phyloP scores from a whole-genome alignment of 768 basidiomycete species.

The Russula abietina region DNA sequence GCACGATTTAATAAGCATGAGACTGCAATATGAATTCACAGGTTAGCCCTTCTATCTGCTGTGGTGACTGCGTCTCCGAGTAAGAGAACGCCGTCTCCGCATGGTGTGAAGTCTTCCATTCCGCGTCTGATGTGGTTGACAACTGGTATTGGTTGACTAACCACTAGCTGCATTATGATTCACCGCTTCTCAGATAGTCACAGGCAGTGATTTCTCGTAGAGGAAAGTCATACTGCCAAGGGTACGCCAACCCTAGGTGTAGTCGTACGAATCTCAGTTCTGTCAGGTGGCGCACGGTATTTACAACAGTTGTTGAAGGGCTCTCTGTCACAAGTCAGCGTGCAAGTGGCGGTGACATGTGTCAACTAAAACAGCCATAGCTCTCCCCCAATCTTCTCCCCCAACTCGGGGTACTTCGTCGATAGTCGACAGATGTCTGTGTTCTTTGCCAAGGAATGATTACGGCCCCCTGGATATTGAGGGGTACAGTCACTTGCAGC shows the following conservation, averaged over 20 bases:
- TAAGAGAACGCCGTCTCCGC: neutral
- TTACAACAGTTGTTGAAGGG: neutral
- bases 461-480: neutral
- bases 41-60: neutral
- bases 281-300: neutral
- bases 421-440: neutral
- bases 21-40: neutral
- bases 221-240: neutral
- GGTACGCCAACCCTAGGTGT: neutral
- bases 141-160: neutral
- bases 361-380: neutral
- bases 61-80: neutral
- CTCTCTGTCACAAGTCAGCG: neutral
- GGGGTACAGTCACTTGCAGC: neutral
- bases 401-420: neutral
- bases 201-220: neutral
- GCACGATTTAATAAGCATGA: neutral
- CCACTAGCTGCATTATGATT: neutral
- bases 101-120: neutral
- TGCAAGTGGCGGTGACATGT: neutral
- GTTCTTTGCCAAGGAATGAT: neutral
- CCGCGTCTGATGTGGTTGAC: neutral
- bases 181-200: neutral
- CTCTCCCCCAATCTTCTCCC: neutral
- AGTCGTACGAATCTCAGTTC: too few relatives aligned